These are phyloP conservation scores for Dendrobium officinale DNA, from an alignment of 106 monocot genomes.

Conservation along the genomic window DNA sequence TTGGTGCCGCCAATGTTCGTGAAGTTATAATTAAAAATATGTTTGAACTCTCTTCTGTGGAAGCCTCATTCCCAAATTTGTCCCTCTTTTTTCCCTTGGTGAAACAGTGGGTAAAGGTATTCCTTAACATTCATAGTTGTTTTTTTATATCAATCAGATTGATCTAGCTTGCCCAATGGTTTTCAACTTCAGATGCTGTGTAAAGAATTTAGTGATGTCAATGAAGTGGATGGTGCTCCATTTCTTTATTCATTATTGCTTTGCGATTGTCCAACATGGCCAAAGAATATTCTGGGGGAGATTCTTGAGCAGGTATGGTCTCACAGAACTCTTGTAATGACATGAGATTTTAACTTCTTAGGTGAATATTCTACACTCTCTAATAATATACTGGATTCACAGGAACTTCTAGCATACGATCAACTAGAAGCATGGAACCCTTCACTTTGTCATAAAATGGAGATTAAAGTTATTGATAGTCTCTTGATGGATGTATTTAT, in stretches of 20 bases:
- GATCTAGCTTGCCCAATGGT: conserved; percentile 11
- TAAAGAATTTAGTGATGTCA: conserved; percentile 39
- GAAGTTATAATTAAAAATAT: conserved; percentile 42
- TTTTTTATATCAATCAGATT: background rate
- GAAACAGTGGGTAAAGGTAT: conserved; percentile 90
- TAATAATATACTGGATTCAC: background rate
- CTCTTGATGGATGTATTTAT: conserved; percentile 55
- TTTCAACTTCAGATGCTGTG: conserved; percentile 44
- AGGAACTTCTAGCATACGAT: conserved; percentile 74
- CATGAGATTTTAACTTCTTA: background rate
- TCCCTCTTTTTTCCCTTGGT: conserved; percentile 42
- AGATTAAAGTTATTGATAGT: conserved; percentile 43
- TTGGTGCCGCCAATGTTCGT: conserved; percentile 10
- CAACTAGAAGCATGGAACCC: conserved; percentile 30
- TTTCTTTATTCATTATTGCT: conserved; percentile 40
- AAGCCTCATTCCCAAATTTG: conserved; percentile 18
- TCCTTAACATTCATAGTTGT: conserved; percentile 3
- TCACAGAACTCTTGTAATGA: background rate
- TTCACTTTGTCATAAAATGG: conserved; percentile 40
- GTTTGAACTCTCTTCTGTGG: conserved; percentile 24
- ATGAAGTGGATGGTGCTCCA: conserved; percentile 35
- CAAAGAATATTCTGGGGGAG: conserved; percentile 31
- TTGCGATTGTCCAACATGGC: conserved; percentile 12
- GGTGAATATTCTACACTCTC: background rate
- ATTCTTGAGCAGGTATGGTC: conserved; percentile 74